Conservation (phyloP, 2,329 filamentous ascomycete species). For the Penicillium griseofulvum region DNA sequence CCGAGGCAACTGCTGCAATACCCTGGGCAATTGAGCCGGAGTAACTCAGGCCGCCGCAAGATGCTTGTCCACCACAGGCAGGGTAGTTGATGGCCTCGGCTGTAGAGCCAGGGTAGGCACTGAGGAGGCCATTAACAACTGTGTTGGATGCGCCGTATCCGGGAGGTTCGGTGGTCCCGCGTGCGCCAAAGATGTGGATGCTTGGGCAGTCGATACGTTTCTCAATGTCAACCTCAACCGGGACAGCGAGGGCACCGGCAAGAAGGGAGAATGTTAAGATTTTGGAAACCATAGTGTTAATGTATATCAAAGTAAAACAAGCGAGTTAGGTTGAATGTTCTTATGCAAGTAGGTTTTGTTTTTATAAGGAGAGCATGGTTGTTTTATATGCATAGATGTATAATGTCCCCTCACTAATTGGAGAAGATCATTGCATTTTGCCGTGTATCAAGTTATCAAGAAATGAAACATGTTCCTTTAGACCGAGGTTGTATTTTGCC, state of each 20-base stretch:
- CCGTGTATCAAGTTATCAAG: neutral
- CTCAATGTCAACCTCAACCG: conserved; percentile 8
- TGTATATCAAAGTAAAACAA: neutral
- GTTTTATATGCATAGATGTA: neutral
- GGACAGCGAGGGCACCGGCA: conserved; percentile 4
- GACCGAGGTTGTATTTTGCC: conserved; percentile 11
- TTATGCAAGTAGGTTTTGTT: neutral
- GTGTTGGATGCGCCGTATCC: conserved; percentile 54
- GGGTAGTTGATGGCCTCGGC: conserved; percentile 59
- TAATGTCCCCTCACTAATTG: neutral
- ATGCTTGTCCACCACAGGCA: conserved; percentile 60
- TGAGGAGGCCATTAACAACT: conserved; percentile 52
- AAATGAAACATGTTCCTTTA: neutral
- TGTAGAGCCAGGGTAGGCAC: conserved; percentile 51
- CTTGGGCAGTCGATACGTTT: conserved; percentile 40
- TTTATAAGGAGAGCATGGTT: no score
- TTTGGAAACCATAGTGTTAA: conserved; percentile 6
- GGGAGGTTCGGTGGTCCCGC: conserved; percentile 49
- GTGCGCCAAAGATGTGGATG: conserved; percentile 53
- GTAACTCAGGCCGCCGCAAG: conserved; percentile 60
- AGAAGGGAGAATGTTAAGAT: conserved; percentile 7
- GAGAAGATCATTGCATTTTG: neutral
- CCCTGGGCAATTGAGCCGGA: conserved; percentile 59
- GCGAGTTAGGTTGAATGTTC: neutral
- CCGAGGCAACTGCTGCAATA: conserved; percentile 57